Evolutionary conservation across 1,284 basidiomycete genomes (phyloP).

Genomic region (Mycosarcoma mackinlayi): DNA sequence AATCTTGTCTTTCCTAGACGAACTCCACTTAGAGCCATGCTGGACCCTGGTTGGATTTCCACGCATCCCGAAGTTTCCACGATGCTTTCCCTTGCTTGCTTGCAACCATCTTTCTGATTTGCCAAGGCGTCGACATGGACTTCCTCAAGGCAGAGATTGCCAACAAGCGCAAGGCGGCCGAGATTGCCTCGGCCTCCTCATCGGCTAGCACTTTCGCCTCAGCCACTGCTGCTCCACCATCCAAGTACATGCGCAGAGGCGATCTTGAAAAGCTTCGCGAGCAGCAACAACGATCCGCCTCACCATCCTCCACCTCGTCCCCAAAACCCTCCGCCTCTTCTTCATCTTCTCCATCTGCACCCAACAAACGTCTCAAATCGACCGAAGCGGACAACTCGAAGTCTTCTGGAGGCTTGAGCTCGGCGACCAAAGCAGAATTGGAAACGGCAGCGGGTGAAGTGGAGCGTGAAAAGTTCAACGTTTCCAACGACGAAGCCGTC

Average conservation of each 20-base stretch:
- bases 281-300: constrained; percentile 31
- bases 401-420: constrained; percentile 6
- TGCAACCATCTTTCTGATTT: neutral
- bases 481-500: constrained; percentile 91
- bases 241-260: constrained; percentile 60
- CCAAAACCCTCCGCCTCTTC: neutral
- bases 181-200: constrained; percentile 9
- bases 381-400: neutral
- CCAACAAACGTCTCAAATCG: constrained; percentile 12
- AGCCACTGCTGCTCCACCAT: constrained; percentile 8
- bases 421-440: constrained; percentile 20
- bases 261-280: constrained; percentile 50
- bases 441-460: constrained; percentile 28
- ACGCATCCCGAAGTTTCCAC: constrained; percentile 19
- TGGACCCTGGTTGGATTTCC: constrained; percentile 4
- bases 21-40: constrained; percentile 15
- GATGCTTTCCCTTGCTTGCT: constrained; percentile 1
- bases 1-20: neutral
- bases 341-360: no score
- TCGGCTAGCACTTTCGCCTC: constrained; percentile 3
- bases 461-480: constrained; percentile 76
- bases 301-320: constrained; percentile 8
- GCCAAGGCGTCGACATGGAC: constrained; percentile 74
- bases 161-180: constrained; percentile 78
- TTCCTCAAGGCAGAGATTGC: constrained; percentile 84